Percentiles rank a stretch among this genome's conserved stretches.
phyloP scores from a whole-genome alignment of 2,329 filamentous ascomycete genomes.

The Iodosphaeria phyllophila region DNA sequence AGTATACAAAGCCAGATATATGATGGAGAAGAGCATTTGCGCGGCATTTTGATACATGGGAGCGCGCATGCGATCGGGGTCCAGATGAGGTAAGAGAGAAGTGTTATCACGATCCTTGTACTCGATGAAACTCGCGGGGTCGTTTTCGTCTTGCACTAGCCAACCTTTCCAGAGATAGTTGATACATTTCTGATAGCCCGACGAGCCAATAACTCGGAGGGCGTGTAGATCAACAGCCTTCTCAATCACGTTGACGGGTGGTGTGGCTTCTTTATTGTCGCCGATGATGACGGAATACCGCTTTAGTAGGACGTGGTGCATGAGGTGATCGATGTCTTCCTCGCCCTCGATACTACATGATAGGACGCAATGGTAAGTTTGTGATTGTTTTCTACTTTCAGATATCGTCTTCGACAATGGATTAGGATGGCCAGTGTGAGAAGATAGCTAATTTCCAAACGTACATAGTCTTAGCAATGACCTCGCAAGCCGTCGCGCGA shows the following conservation, averaged over 20 bases:
- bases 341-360: conserved; percentile 58
- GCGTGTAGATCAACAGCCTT: conserved; percentile 87
- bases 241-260: conserved; percentile 76
- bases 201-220: conserved; percentile 70
- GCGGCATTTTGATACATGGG: conserved; percentile 84
- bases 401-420: too few relatives aligned
- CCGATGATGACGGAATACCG: conserved; percentile 68
- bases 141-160: conserved; percentile 88
- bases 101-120: conserved; percentile 70
- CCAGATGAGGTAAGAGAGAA: conserved; percentile 63
- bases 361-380: too few relatives aligned
- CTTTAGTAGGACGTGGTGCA: conserved; percentile 69
- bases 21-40: conserved; percentile 66
- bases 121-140: conserved; percentile 75
- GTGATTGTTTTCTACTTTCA: too few relatives aligned
- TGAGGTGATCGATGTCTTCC: conserved; percentile 58
- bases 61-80: conserved; percentile 85
- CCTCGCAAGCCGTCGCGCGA: conserved; percentile 68
- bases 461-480: conserved; percentile 66
- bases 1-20: conserved; percentile 76
- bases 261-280: conserved; percentile 52
- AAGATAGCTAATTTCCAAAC: conserved; percentile 5
- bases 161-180: conserved; percentile 86
- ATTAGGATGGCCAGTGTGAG: too few relatives aligned
- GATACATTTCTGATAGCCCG: conserved; percentile 92